These are phyloP conservation scores for Diospyros lotus DNA, from an alignment of 148 eudicot species.

Conservation along the genomic window DNA sequence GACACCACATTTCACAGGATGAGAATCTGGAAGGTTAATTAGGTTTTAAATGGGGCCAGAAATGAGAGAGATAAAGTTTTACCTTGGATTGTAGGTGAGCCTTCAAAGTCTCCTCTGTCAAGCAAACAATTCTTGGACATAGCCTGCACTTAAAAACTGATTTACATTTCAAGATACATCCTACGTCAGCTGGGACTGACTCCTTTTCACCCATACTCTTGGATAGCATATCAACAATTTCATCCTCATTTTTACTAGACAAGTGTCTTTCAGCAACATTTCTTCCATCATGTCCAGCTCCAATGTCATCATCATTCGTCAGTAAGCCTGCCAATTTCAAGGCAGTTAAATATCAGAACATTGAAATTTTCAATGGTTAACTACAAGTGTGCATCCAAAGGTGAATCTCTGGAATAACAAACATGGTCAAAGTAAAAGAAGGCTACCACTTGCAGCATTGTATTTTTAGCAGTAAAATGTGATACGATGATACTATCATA, in stretches of 20 bases:
- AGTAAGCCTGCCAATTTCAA: constrained; percentile 30
- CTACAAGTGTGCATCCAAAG: not conserved
- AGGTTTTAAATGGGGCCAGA: not conserved
- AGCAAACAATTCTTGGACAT: constrained; percentile 89
- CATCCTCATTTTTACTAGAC: constrained; percentile 21
- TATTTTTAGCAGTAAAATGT: not conserved
- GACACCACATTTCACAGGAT: not conserved
- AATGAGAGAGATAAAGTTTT: constrained; percentile 10
- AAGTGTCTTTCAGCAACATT: constrained; percentile 11
- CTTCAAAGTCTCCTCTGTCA: constrained; percentile 67
- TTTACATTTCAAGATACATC: constrained; percentile 60
- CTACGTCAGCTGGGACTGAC: constrained; percentile 28
- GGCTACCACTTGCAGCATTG: not conserved
- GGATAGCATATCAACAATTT: constrained; percentile 6
- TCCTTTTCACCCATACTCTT: constrained; percentile 23
- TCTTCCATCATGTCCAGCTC: constrained; percentile 26
- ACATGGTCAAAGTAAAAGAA: not conserved
- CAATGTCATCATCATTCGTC: constrained; percentile 48
- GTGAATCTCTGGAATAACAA: not conserved
- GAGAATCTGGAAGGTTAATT: not conserved
- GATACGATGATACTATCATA: too few relatives aligned
- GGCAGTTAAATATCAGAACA: not conserved
- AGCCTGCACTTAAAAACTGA: constrained; percentile 86
- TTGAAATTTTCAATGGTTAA: not conserved
- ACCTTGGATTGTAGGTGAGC: constrained; percentile 89